Conservation (phyloP, 345 rosid genomes). For the Xanthoceras sorbifolium region DNA sequence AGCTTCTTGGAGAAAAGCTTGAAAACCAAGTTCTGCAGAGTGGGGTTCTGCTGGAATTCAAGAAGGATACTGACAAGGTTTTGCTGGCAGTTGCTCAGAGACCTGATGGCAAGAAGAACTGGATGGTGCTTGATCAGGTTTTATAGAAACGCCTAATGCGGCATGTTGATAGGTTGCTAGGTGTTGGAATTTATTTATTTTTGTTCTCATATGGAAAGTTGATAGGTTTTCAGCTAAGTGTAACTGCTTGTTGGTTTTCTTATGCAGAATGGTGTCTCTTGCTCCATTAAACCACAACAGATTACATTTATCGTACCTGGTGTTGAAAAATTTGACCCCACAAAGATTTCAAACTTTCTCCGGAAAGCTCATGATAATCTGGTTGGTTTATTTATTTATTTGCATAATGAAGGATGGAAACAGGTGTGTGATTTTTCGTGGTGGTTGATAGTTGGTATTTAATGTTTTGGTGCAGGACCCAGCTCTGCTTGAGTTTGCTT, state of each 20-base stretch:
- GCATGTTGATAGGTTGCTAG: conserved; percentile 59
- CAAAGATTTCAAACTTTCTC: conserved; percentile 62
- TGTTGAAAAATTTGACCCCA: conserved; percentile 67
- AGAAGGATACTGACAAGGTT: conserved; percentile 77
- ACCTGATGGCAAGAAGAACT: conserved; percentile 95
- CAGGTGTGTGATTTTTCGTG: background rate
- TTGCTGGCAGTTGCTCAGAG: conserved; percentile 78
- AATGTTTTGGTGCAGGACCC: conserved; percentile 59
- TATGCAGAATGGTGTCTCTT: conserved; percentile 71
- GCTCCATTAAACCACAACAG: conserved; percentile 87
- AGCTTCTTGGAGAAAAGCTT: conserved; percentile 70
- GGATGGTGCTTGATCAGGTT: conserved; percentile 99
- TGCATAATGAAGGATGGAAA: conserved; percentile 15
- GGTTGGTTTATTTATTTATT: conserved; percentile 50
- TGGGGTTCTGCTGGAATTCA: conserved; percentile 86
- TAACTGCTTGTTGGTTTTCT: conserved; percentile 11
- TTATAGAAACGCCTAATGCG: conserved; percentile 44
- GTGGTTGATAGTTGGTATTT: conserved; percentile 5
- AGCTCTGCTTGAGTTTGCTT: conserved; percentile 86
- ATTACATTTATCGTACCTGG: conserved; percentile 84
- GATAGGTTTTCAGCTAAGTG: conserved; percentile 12
- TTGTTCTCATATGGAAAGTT: conserved; percentile 8
- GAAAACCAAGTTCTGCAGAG: conserved; percentile 54
- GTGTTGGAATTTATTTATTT: conserved; percentile 34
- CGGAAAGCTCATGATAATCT: conserved; percentile 69